A percentile compares a stretch with the other conserved stretches of the same genome.
Conservation (phyloP, 208 protist genomes). For the Tritrichomonas foetus region DNA sequence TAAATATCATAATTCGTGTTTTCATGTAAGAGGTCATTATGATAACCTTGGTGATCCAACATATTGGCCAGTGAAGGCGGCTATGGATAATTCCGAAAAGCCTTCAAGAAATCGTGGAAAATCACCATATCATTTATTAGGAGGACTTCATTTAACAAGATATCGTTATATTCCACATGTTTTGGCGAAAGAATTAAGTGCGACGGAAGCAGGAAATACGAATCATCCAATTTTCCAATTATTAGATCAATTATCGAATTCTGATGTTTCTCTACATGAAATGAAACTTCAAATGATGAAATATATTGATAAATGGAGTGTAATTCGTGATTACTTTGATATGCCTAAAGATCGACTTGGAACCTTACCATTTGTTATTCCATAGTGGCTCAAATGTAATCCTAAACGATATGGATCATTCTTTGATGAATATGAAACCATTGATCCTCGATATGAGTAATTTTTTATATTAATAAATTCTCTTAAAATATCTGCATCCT, state of each 20-base stretch:
- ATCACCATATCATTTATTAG: neutral
- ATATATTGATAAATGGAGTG: too few species aligned
- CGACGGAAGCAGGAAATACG: too few species aligned
- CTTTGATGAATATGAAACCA: too few species aligned
- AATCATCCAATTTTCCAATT: too few species aligned
- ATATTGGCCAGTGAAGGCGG: neutral
- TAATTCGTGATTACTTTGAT: too few species aligned
- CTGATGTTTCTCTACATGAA: too few species aligned
- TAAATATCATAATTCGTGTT: neutral
- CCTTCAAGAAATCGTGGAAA: neutral
- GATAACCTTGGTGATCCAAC: neutral
- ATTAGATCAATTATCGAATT: too few species aligned
- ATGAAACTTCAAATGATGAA: too few species aligned
- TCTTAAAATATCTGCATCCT: too few species aligned
- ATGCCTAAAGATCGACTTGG: too few species aligned
- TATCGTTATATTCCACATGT: neutral
- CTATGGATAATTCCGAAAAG: neutral
- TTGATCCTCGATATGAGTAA: too few species aligned
- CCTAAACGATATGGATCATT: neutral
- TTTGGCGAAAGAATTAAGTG: neutral
- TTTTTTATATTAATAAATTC: too few species aligned
- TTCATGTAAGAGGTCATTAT: neutral
- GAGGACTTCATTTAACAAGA: neutral
- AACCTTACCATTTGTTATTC: neutral
- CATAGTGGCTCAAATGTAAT: neutral